A percentile compares a stretch with the other conserved stretches of the same genome.
phyloP scores from a whole-genome alignment of 345 rosid species.

The Citrus trifoliata region DNA sequence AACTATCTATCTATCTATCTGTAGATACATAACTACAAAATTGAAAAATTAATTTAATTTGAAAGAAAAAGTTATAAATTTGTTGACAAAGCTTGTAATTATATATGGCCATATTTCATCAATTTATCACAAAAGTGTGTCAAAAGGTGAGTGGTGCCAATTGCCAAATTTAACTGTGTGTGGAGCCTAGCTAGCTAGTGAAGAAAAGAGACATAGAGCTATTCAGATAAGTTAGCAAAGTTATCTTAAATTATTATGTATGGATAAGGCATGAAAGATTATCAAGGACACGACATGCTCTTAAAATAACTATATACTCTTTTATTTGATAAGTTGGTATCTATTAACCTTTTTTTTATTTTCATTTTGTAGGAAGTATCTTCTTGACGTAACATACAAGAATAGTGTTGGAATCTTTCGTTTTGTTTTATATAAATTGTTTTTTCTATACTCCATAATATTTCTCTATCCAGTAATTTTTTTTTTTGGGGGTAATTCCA shows the following conservation, averaged over 20 bases:
- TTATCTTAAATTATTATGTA: neutral
- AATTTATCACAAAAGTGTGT: neutral
- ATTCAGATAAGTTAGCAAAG: neutral
- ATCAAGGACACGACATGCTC: neutral
- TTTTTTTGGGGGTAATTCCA: neutral
- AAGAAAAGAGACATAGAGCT: neutral
- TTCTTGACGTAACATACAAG: neutral
- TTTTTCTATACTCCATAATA: neutral
- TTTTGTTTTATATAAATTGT: neutral
- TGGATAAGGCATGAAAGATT: neutral
- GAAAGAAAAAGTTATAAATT: too few species aligned
- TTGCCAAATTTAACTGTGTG: neutral
- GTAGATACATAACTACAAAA: too few species aligned
- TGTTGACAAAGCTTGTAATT: too few species aligned
- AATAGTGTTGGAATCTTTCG: neutral
- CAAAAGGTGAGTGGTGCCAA: neutral
- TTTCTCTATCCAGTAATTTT: neutral
- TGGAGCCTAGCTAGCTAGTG: neutral
- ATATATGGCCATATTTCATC: too few species aligned
- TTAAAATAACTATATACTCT: neutral
- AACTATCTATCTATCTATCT: too few species aligned
- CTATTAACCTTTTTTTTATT: too few species aligned
- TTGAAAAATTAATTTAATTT: too few species aligned
- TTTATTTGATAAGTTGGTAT: too few species aligned
- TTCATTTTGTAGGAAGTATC: neutral